Conservation (phyloP, 768 basidiomycete genomes). For the Amanita brunnescens region DNA sequence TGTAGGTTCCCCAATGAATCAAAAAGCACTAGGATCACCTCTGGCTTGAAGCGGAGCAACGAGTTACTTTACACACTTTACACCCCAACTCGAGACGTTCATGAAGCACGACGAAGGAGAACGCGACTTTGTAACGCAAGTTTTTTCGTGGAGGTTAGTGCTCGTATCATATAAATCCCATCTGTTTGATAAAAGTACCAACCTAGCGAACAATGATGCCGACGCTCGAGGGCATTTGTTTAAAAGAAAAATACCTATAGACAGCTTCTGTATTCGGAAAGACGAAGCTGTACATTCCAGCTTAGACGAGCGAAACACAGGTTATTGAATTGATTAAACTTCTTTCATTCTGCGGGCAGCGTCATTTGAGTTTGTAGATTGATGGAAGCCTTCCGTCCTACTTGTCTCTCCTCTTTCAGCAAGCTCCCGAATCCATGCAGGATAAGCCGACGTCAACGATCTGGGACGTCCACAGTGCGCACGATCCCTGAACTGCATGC, state of each 20-base stretch:
- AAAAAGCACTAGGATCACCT: slow-evolving; percentile 72
- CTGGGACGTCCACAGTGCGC: no score
- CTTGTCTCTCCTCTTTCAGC: no score
- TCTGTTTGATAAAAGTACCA: slow-evolving; percentile 1
- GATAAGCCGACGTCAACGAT: no score
- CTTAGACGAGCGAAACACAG: no score
- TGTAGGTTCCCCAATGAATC: slow-evolving; percentile 63
- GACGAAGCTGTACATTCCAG: no score
- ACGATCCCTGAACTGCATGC: no score
- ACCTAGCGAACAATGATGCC: slow-evolving; percentile 77
- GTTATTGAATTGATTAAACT: no score
- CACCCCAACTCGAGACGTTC: slow-evolving; percentile 76
- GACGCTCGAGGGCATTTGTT: slow-evolving; percentile 77
- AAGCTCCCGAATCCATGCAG: no score
- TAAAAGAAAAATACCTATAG: slow-evolving; percentile 63
- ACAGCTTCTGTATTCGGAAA: neutral
- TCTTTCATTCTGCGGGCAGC: no score
- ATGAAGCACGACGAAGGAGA: slow-evolving; percentile 90
- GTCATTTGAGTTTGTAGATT: no score
- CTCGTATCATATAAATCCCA: neutral
- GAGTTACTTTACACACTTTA: slow-evolving; percentile 94
- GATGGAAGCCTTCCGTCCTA: no score
- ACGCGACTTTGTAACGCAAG: slow-evolving; percentile 96
- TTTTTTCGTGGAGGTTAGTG: slow-evolving; percentile 60
- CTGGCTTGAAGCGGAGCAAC: slow-evolving; percentile 90